Conservation (phyloP, 345 rosid genomes). For the Mangifera indica region DNA sequence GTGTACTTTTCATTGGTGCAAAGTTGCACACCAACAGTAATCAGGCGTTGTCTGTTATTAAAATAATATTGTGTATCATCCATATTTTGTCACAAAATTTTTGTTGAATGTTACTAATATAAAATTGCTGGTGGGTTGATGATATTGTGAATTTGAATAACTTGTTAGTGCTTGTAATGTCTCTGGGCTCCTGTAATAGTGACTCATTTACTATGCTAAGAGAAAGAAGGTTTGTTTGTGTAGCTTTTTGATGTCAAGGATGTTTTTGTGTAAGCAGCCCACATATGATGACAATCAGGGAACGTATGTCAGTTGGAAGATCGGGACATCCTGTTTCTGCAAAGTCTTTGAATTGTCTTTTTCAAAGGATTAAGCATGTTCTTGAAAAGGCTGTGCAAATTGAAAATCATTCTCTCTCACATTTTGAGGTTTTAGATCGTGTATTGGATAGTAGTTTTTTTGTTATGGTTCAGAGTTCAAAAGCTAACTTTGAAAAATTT, state of each 20-base stretch:
- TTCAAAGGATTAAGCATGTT: slow-evolving; percentile 45
- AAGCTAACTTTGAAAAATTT: slow-evolving; percentile 4
- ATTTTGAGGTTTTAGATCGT: slow-evolving; percentile 66
- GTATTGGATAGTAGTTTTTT: not conserved
- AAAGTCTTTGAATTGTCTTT: slow-evolving; percentile 49
- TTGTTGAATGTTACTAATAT: too few relatives aligned
- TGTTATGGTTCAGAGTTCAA: not conserved
- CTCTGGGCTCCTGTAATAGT: not conserved
- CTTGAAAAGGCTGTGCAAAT: slow-evolving; percentile 56
- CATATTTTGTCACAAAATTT: too few relatives aligned
- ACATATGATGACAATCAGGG: slow-evolving; percentile 73
- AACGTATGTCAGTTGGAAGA: slow-evolving; percentile 66
- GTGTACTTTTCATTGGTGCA: too few relatives aligned
- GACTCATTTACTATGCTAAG: too few relatives aligned
- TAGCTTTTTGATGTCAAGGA: slow-evolving; percentile 10
- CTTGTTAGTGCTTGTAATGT: not conserved
- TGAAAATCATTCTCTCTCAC: slow-evolving; percentile 71
- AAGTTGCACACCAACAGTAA: too few relatives aligned
- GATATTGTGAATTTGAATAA: too few relatives aligned
- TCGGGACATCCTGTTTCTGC: slow-evolving; percentile 61
- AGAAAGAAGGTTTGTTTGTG: not conserved
- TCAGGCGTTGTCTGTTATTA: too few relatives aligned
- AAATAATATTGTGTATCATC: too few relatives aligned
- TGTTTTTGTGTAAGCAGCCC: slow-evolving; percentile 53
- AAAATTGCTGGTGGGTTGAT: too few relatives aligned